Evolutionary conservation across 1,284 basidiomycete genomes (phyloP).

Genomic region (Ustilago lituana): DNA sequence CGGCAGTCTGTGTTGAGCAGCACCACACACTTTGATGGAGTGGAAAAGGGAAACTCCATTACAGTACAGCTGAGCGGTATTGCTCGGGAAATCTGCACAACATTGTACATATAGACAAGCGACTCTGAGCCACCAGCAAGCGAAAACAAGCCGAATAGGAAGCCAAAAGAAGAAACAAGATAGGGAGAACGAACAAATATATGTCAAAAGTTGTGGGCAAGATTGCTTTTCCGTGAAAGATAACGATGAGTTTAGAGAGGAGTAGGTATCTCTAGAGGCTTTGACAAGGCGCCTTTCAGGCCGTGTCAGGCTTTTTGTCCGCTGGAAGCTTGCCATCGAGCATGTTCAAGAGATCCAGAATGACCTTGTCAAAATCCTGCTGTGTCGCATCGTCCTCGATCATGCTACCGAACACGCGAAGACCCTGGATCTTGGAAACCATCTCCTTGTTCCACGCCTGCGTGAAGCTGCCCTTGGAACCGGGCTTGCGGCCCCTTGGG

Average conservation of each 20-base stretch:
- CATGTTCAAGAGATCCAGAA: slow-evolving; percentile 35
- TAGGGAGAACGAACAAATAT: no score
- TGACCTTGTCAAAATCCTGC: slow-evolving; percentile 41
- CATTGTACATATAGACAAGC: slow-evolving; percentile 11
- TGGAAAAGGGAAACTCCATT: slow-evolving; percentile 1
- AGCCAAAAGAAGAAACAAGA: no score
- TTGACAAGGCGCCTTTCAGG: not conserved
- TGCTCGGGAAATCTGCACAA: no score
- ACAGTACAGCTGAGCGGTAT: slow-evolving; percentile 11
- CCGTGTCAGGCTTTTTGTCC: slow-evolving; percentile 15
- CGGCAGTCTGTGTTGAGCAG: no score
- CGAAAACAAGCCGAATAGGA: no score
- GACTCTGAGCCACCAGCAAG: no score
- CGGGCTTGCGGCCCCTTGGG: slow-evolving; percentile 26
- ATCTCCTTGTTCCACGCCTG: slow-evolving; percentile 44
- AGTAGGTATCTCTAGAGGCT: no score
- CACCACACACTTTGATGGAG: no score
- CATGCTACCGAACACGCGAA: slow-evolving; percentile 44
- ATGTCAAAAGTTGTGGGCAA: no score
- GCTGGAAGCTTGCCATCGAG: slow-evolving; percentile 36
- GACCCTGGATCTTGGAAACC: slow-evolving; percentile 36
- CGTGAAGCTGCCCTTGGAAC: slow-evolving; percentile 29
- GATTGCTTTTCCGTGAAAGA: no score
- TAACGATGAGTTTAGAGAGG: no score
- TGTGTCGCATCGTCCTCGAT: slow-evolving; percentile 48